Evolutionary conservation across 176 grass and related monocot genomes (phyloP).

Genomic region (Poa annua): DNA sequence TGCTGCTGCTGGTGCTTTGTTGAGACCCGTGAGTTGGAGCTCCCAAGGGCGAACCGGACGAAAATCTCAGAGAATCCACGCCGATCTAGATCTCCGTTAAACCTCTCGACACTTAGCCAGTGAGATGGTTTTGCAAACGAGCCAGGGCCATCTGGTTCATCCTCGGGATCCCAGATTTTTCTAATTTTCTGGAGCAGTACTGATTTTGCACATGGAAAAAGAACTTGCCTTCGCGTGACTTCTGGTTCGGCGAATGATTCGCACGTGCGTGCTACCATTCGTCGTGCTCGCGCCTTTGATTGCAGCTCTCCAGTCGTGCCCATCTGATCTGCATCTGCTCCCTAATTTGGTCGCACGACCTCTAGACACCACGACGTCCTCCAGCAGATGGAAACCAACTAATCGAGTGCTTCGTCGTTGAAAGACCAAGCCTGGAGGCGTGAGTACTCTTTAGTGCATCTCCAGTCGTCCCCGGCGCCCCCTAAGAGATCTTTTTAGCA

Average conservation of each 20-base stretch:
- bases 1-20: constrained; percentile 7
- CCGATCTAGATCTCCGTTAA: background rate
- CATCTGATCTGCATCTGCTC: background rate
- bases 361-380: background rate
- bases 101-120: background rate
- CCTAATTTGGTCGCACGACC: background rate
- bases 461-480: too few relatives aligned
- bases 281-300: background rate
- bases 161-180: background rate
- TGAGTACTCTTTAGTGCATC: too few relatives aligned
- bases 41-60: too few relatives aligned
- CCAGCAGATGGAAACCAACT: background rate
- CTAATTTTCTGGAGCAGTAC: background rate
- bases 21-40: background rate
- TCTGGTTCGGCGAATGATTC: background rate
- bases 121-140: background rate
- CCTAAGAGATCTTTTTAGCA: too few relatives aligned
- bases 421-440: background rate
- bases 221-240: background rate
- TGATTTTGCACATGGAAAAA: background rate
- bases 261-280: background rate
- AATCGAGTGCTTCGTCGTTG: background rate
- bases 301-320: background rate
- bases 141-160: background rate
- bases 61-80: background rate